Evolutionary conservation across 1,139 yeast genomes (phyloP), one percentile per base, ranked within the genome.

Genomic region (Fermentozyma sake): DNA sequence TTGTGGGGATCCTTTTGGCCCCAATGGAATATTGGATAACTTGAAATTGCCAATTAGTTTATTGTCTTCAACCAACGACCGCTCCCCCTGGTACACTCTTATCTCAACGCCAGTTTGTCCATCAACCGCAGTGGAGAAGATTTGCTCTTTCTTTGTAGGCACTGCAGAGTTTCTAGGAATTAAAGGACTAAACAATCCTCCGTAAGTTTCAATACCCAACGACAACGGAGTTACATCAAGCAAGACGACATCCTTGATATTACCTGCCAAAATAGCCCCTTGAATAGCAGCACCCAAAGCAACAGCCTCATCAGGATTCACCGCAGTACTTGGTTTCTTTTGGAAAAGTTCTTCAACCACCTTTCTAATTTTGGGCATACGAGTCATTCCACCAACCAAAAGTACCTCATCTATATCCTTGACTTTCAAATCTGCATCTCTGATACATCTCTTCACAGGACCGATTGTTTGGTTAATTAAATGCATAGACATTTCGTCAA

Each of bases 261-360:
- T 80, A 3, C 91, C 91, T 2, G 85, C 74, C 18, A 81, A 56
- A 5, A 81, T 77, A 14, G 86, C 89, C 14, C 87, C 91, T 54
- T 81, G 93, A 34, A 82, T 81, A 2, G 91, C 91, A 4, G 93
- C 93, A 32, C 93, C 93, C 23, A 82, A 51, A 1, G 91, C 91
- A 10, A 82, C 93, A 0, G 91, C 89, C 51, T 82, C 93, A 50
- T 82, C 93, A 1, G 93, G 93, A 42, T 82, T 82, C 2, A 82
- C 82, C 2, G 72, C 68, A 2, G 79, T 72, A 37, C 73, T 79
- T 12, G 87, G 85, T 29, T 60, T 54, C 41, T 68, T 76, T 5
- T 62, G 60, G 47, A 81, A 80, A n/a, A 75, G 46, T 1, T 68
- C 66, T 34, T 64, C 69, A 1, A 82, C 87, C 1, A 69, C 58